Evolutionary conservation across 2,329 filamentous ascomycete species (phyloP).

Genomic region (Emmonsiellopsis sp.): DNA sequence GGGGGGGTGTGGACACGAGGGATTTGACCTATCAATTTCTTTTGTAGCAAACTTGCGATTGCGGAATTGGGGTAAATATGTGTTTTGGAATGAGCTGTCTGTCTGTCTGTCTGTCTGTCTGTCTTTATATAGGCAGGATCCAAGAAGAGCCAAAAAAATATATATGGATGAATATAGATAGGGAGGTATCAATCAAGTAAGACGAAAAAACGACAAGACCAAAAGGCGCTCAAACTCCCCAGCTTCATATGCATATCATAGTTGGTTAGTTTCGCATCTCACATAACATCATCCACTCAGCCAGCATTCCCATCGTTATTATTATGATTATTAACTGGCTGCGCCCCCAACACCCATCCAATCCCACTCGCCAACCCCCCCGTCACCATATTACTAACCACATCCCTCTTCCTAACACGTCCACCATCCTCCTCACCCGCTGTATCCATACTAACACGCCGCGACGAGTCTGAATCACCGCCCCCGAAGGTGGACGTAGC

Average conservation of each 20-base stretch:
- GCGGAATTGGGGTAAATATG: too few species aligned
- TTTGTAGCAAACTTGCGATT: too few species aligned
- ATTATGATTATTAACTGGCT: slow-evolving; percentile 29
- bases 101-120: too few species aligned
- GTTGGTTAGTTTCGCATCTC: neutral
- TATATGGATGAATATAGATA: too few species aligned
- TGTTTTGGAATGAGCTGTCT: too few species aligned
- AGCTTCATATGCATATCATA: neutral
- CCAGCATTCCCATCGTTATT: neutral
- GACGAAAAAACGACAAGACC: neutral
- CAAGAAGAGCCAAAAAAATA: too few species aligned
- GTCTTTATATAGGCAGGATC: too few species aligned
- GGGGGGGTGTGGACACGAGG: too few species aligned
- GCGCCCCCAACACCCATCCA: slow-evolving; percentile 54
- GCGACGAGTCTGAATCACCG: neutral
- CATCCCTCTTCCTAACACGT: slow-evolving; percentile 39
- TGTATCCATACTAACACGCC: neutral
- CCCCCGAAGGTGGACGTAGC: neutral
- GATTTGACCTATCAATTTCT: too few species aligned
- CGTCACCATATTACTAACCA: slow-evolving; percentile 56
- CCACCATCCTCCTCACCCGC: slow-evolving; percentile 7
- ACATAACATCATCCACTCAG: neutral
- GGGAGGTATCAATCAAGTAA: too few species aligned
- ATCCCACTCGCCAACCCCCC: slow-evolving; percentile 53
- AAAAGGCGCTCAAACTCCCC: neutral